Conservation (phyloP, 148 eudicot species). For the Camellia japonica region DNA sequence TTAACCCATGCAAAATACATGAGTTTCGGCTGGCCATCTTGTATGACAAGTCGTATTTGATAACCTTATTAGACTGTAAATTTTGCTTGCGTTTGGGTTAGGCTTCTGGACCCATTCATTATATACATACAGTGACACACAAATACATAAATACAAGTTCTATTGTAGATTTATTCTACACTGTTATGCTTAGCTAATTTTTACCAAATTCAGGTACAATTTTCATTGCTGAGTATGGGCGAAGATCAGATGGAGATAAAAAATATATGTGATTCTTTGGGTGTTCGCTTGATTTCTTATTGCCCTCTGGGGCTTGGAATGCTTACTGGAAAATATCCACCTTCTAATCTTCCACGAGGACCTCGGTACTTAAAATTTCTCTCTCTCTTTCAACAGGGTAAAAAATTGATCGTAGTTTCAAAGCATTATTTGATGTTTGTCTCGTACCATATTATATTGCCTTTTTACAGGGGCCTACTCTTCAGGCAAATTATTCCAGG, state of each 20-base stretch:
- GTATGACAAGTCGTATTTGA: background rate
- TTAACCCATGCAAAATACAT: background rate
- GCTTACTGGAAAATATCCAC: constrained; percentile 89
- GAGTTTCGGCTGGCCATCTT: constrained; percentile 3
- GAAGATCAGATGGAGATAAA: constrained; percentile 84
- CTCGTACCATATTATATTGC: background rate
- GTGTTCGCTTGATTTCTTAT: constrained; percentile 69
- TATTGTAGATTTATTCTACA: background rate
- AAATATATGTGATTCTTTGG: constrained; percentile 69
- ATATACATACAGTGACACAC: background rate
- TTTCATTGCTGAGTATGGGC: constrained; percentile 82
- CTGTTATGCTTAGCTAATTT: background rate
- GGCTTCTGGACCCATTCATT: background rate
- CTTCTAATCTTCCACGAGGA: constrained; percentile 70
- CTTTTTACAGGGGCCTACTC: constrained; percentile 59
- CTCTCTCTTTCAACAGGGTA: background rate
- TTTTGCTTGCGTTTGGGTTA: background rate
- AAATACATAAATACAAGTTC: background rate
- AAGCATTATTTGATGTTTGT: background rate
- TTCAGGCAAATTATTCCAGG: constrained; percentile 88
- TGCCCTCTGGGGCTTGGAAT: constrained; percentile 95
- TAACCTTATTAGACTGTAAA: background rate
- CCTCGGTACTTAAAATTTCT: constrained; percentile 50
- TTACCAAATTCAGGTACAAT: constrained; percentile 63
- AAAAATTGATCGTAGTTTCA: background rate